Evolutionary conservation across 2,329 filamentous ascomycete genomes (phyloP), one percentile per base, ranked within the genome.

Genomic region (Fusarium chuoi): DNA sequence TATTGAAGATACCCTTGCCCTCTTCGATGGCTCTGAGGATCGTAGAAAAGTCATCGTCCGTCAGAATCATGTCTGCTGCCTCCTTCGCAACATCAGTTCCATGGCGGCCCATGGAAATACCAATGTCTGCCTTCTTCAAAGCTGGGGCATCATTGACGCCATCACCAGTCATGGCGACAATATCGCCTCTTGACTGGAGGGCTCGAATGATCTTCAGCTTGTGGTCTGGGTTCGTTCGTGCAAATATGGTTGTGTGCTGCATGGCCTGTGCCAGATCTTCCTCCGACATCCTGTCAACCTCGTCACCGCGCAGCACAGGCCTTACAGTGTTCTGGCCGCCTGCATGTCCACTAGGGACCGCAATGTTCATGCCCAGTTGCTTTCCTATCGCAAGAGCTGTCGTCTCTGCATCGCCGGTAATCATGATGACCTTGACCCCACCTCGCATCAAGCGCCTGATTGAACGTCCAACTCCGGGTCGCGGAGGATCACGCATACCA

Each of bases 1-100:
- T 99, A 88, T 96, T 98, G 84, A 99, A 99, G 77, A 99, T 99
- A 62, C 95, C 96, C 83, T 99, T 99, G 83, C 96, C 97, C 85
- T 99, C 96, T 82, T 99, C 96, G 71, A 99, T 99, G 36, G 96
- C 96, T 68, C 92, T 93, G 17, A 99, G 88, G 72, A 99, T 99
- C 10, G 94, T 96, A 1, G 93, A 94, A 81, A 97, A 96, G 82
- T 96, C 93, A 81, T 97, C 94, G 76, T 96, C 93, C 0, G 94
- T 96, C 59, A 97, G 85, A 73, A 97, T 96, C 94, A 97, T 97
- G 79, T 96, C 94, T n/a, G 94, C 92, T 15, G 94, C 94, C 82
- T 96, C 96, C 84, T 99, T 99, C 71, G 96, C 96, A 45, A 99
- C 96, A 79, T 99, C 96, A 4, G 96, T 99, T 41, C 96, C 96